Evolutionary conservation across 768 basidiomycete species (phyloP).

Genomic region (Daedaleopsis sinensis): DNA sequence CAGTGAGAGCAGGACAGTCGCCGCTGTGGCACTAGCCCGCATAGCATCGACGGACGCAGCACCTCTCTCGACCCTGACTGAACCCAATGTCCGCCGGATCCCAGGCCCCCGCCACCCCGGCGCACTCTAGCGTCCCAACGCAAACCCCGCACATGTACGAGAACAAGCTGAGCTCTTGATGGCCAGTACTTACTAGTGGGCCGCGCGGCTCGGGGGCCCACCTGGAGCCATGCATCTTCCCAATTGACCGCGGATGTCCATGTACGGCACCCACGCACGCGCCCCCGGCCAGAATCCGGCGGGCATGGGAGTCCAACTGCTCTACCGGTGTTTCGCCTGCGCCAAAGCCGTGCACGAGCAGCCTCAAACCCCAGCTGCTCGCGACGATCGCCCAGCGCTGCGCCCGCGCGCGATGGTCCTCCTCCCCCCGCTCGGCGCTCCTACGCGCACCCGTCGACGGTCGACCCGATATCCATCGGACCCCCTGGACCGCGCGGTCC

Average conservation of each 20-base stretch:
- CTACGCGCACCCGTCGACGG: no score
- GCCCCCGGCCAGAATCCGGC: constrained; percentile 8
- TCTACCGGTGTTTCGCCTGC: neutral
- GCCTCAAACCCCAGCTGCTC: neutral
- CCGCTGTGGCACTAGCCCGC: neutral
- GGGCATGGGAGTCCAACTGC: constrained; percentile 1
- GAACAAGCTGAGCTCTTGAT: neutral
- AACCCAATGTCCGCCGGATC: neutral
- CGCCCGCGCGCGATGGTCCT: no score
- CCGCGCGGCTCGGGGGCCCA: no score
- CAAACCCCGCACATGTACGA: neutral
- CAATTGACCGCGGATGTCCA: neutral
- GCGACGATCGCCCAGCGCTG: no score
- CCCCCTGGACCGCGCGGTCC: no score
- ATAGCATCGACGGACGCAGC: neutral
- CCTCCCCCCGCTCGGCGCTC: no score
- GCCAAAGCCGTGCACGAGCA: neutral
- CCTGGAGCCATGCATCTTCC: neutral
- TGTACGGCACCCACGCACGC: neutral
- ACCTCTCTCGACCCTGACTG: neutral
- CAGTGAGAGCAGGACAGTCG: neutral
- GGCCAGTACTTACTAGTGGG: neutral
- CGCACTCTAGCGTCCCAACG: neutral
- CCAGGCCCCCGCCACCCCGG: neutral
- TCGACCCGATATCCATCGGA: no score